A percentile compares a stretch with the other conserved stretches of the same genome.
Conservation (phyloP, 108 stramenopile species). For the Nannochloropsis salina region DNA sequence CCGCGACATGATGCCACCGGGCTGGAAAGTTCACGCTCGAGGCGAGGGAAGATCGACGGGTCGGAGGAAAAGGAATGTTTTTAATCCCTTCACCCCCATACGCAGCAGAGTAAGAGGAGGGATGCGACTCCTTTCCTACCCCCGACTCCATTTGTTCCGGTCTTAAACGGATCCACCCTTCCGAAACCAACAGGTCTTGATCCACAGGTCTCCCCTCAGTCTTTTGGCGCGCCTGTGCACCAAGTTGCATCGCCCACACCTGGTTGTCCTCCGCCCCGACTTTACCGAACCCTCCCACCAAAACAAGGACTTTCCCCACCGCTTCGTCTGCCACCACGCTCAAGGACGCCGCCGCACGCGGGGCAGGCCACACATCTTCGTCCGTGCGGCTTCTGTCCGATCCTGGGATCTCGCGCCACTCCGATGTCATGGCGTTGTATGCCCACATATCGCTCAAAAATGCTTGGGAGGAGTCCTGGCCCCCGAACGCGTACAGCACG, state of each 20-base stretch:
- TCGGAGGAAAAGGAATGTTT: no score
- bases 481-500: background rate
- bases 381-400: background rate
- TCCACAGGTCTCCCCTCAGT: no score
- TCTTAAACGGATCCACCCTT: background rate
- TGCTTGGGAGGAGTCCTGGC: slow-evolving; percentile 12
- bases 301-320: background rate
- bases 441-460: background rate
- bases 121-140: background rate
- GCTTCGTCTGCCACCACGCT: background rate
- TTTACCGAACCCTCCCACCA: background rate
- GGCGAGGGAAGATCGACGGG: background rate
- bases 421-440: background rate
- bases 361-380: background rate
- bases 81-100: no score
- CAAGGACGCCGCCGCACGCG: background rate
- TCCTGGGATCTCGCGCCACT: background rate
- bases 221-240: background rate
- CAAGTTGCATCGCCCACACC: background rate
- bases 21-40: background rate
- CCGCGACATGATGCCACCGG: background rate
- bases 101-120: background rate
- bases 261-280: background rate
- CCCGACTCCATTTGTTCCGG: no score
- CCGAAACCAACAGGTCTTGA: background rate